Conservation (phyloP, 495 filamentous ascomycete genomes). For the Niebla homalea region DNA sequence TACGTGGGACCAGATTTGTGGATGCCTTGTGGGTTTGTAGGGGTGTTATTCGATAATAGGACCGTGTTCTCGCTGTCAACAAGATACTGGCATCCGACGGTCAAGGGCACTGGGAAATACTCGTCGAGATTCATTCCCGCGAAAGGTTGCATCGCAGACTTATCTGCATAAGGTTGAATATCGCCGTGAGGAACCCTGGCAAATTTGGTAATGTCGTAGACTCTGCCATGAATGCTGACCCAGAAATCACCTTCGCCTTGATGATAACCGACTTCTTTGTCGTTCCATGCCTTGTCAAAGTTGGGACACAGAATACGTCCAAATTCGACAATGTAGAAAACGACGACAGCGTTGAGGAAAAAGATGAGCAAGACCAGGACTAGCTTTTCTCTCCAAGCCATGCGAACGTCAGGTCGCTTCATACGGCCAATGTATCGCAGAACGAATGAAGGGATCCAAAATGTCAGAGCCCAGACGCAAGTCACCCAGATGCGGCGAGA, state of each 20-base stretch:
- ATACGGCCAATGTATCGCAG: constrained; percentile 78
- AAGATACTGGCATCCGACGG: constrained; percentile 55
- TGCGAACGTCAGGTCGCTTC: constrained; percentile 91
- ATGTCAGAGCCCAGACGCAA: constrained; percentile 76
- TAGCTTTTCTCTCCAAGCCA: constrained; percentile 95
- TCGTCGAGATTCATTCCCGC: constrained; percentile 64
- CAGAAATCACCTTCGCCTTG: constrained; percentile 63
- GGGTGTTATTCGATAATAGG: constrained; percentile 52
- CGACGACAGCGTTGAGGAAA: constrained; percentile 66
- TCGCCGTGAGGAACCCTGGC: constrained; percentile 76
- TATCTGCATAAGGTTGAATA: constrained; percentile 35
- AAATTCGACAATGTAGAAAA: constrained; percentile 89
- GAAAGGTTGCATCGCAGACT: constrained; percentile 57
- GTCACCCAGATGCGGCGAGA: constrained; percentile 64
- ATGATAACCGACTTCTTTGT: constrained; percentile 57
- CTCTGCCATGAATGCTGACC: constrained; percentile 76
- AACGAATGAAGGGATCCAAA: constrained; percentile 84
- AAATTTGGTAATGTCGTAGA: constrained; percentile 88
- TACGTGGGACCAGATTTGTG: constrained; percentile 54
- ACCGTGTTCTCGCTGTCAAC: constrained; percentile 38
- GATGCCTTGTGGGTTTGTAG: constrained; percentile 31
- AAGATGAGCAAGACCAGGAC: constrained; percentile 70
- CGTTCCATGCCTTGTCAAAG: constrained; percentile 79
- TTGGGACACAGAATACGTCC: constrained; percentile 79
- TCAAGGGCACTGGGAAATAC: constrained; percentile 76